Conservation (phyloP, 257 asterid species). For the Nemophila menziesii region DNA sequence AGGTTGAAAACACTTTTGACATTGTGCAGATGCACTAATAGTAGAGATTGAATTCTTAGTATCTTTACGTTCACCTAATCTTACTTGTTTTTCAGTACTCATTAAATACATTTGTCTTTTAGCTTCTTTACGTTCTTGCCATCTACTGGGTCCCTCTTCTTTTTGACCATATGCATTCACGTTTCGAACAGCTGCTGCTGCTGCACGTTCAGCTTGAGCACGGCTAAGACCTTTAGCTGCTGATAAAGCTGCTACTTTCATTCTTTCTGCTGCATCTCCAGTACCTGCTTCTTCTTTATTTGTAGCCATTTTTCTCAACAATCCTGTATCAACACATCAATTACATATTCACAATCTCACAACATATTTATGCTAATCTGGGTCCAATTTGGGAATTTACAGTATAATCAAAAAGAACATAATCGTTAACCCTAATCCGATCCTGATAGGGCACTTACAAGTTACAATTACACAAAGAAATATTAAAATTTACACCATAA, state of each 20-base stretch:
- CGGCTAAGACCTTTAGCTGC: constrained; percentile 98
- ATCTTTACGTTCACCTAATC: constrained; percentile 82
- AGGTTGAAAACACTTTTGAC: constrained; percentile 80
- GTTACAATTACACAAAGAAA: too few relatives aligned
- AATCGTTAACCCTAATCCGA: too few relatives aligned
- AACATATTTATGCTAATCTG: too few relatives aligned
- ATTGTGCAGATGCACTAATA: constrained; percentile 52
- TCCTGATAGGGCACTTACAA: too few relatives aligned
- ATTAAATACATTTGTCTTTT: constrained; percentile 91
- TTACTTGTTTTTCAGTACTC: constrained; percentile 93
- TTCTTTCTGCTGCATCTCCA: constrained; percentile 71
- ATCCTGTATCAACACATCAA: not conserved
- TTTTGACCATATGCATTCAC: constrained; percentile 98
- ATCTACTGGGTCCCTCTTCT: constrained; percentile 97
- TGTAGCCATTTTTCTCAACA: constrained; percentile 38
- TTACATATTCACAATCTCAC: too few relatives aligned
- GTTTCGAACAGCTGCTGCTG: constrained; percentile 82
- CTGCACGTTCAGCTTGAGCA: constrained; percentile 98
- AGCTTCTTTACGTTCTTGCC: constrained; percentile 99
- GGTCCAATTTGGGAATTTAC: too few relatives aligned
- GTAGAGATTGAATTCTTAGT: constrained; percentile 33
- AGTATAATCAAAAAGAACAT: too few relatives aligned
- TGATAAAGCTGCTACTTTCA: constrained; percentile 74
- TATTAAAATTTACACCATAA: too few relatives aligned
- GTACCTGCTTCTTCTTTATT: constrained; percentile 58